These are phyloP conservation scores for Hemisphaericaspora xylofermentans DNA, from an alignment of 1,139 yeast genomes.

Conservation along the genomic window DNA sequence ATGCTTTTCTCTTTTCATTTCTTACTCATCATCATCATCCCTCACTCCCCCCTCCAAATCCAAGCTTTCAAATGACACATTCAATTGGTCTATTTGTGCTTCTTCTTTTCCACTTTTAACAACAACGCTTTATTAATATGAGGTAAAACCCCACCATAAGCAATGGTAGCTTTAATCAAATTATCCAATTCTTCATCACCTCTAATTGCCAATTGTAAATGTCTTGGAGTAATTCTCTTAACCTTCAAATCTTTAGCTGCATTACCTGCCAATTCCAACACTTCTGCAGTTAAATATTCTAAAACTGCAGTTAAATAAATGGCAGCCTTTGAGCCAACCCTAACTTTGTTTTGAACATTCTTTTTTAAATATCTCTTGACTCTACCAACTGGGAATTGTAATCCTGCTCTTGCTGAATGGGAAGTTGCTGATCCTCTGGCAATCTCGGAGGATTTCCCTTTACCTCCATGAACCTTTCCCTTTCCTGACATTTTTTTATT, in stretches of 20 bases:
- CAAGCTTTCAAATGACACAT: constrained; percentile 1
- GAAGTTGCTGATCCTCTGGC: constrained; percentile 64
- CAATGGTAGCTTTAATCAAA: constrained; percentile 94
- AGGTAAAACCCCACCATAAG: constrained; percentile 98
- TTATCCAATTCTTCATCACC: constrained; percentile 99
- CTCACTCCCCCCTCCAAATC: constrained; percentile 1
- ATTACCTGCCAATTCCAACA: constrained; percentile 96
- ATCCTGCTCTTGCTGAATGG: constrained; percentile 95
- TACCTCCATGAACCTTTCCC: constrained; percentile 97
- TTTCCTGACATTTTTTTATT: constrained; percentile 60
- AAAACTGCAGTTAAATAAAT: constrained; percentile 95
- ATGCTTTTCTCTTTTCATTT: not conserved
- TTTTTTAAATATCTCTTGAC: constrained; percentile 92
- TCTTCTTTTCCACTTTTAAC: constrained; percentile 88
- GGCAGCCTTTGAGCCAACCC: constrained; percentile 98
- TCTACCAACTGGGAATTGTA: constrained; percentile 98
- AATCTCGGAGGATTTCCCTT: constrained; percentile 82
- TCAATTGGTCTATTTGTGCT: constrained; percentile 37
- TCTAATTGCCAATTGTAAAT: constrained; percentile 95
- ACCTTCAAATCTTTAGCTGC: constrained; percentile 98
- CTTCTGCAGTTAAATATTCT: constrained; percentile 97
- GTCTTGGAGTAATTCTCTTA: constrained; percentile 98
- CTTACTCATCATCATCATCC: not conserved
- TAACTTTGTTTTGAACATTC: constrained; percentile 87
- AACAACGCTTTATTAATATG: constrained; percentile 92